These are phyloP conservation scores for Rhizopus delemar DNA, from an alignment of 371 early-diverging fungal genomes.

Conservation along the genomic window DNA sequence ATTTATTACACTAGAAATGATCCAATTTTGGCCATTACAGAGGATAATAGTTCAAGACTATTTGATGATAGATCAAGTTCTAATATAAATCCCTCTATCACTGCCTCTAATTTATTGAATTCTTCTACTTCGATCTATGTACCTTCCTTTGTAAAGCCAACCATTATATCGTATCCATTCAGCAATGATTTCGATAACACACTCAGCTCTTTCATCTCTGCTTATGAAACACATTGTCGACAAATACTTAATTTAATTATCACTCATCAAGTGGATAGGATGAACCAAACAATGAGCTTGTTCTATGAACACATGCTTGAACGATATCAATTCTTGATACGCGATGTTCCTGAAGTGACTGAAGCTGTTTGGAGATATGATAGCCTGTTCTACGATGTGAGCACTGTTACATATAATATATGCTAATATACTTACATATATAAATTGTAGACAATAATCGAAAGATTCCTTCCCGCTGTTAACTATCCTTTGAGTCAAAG, in stretches of 20 bases:
- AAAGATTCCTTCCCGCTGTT: constrained; percentile 39
- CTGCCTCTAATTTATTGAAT: background rate
- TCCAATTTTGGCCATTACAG: background rate
- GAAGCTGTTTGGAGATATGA: constrained; percentile 61
- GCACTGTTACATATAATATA: background rate
- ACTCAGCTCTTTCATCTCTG: constrained; percentile 9
- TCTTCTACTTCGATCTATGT: background rate
- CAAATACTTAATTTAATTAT: constrained; percentile 18
- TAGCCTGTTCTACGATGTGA: constrained; percentile 54
- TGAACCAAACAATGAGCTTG: constrained; percentile 1
- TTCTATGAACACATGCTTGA: constrained; percentile 38
- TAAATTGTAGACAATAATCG: constrained; percentile 39
- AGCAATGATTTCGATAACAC: constrained; percentile 6
- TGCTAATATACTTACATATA: background rate
- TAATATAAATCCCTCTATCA: background rate
- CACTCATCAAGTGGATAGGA: constrained; percentile 9
- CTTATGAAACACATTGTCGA: constrained; percentile 24
- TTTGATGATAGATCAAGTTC: constrained; percentile 2
- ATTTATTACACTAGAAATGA: background rate
- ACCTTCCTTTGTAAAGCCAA: constrained; percentile 4
- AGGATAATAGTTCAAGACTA: background rate
- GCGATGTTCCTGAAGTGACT: constrained; percentile 30
- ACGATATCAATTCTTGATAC: constrained; percentile 18
- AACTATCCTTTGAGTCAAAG: constrained; percentile 33
- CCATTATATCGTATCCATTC: constrained; percentile 1